Evolutionary conservation across 495 filamentous ascomycete species (phyloP).

Genomic region (Tricharina praecox): DNA sequence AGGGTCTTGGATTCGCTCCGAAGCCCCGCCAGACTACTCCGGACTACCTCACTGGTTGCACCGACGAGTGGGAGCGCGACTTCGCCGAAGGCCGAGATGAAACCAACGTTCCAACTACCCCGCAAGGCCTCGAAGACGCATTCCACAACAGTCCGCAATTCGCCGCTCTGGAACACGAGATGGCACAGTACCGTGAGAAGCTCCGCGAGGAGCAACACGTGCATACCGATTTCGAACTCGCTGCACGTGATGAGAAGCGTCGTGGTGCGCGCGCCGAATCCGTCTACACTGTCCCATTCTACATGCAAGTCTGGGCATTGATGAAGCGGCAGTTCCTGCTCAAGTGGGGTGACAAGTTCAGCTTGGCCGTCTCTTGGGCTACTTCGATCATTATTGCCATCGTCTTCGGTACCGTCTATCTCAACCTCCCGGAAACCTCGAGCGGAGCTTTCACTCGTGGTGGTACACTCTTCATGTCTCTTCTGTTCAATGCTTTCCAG

Average conservation of each 20-base stretch:
- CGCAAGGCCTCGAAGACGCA: constrained; percentile 46
- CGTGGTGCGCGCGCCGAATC: constrained; percentile 47
- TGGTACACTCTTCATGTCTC: constrained; percentile 55
- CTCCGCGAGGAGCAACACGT: constrained; percentile 45
- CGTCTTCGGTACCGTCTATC: constrained; percentile 61
- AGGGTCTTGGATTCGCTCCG: constrained; percentile 58
- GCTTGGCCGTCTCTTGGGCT: constrained; percentile 55
- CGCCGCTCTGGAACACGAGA: constrained; percentile 42
- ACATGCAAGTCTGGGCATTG: constrained; percentile 62
- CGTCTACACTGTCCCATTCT: constrained; percentile 66
- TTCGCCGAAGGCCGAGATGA: constrained; percentile 47
- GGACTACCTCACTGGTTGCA: constrained; percentile 72
- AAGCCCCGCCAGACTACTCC: constrained; percentile 72
- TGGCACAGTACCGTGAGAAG: constrained; percentile 44
- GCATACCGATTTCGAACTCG: constrained; percentile 59
- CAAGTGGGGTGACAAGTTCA: constrained; percentile 71
- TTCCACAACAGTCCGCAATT: constrained; percentile 48
- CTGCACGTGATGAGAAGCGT: constrained; percentile 60
- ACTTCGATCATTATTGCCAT: constrained; percentile 61
- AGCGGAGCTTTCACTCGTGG: constrained; percentile 61
- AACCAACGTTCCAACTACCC: constrained; percentile 47
- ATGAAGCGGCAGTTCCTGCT: constrained; percentile 70
- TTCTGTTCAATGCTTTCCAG: constrained; percentile 67
- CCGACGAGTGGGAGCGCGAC: constrained; percentile 65
- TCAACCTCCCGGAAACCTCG: constrained; percentile 47